Percentiles rank a stretch among this genome's conserved stretches.
phyloP scores from a whole-genome alignment of 78 protist species.

The Trichosphaerium sp. region DNA sequence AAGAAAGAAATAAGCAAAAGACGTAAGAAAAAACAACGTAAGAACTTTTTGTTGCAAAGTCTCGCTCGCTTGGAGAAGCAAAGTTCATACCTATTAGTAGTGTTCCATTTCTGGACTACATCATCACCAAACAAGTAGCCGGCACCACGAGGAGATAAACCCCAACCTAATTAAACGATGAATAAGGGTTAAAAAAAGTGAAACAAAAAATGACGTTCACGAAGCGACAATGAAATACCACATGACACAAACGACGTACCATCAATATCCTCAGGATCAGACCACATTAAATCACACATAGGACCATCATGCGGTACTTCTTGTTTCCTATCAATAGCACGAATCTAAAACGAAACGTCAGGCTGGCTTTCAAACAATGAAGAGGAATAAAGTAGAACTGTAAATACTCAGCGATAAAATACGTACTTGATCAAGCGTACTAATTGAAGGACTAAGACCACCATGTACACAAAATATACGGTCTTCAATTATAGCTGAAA shows the following conservation, averaged over 20 bases:
- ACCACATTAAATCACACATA: constrained; percentile 99
- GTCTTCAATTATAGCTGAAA: constrained; percentile 89
- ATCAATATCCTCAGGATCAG: constrained; percentile 96
- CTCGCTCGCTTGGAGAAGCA: no score
- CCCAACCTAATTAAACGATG: constrained; percentile 77
- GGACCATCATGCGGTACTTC: constrained; percentile 99
- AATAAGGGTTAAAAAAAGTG: background rate
- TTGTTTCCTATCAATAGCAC: constrained; percentile 92
- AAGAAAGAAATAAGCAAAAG: background rate
- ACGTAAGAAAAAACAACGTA: background rate
- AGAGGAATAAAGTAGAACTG: background rate
- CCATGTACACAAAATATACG: constrained; percentile 96
- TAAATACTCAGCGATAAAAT: background rate
- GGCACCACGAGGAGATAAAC: constrained; percentile 95
- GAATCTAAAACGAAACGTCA: constrained; percentile 77
- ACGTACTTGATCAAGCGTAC: constrained; percentile 78
- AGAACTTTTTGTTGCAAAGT: no score
- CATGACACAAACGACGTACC: no score
- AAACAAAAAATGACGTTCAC: background rate
- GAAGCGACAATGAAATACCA: background rate
- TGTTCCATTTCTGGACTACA: constrained; percentile 62
- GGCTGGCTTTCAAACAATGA: no score
- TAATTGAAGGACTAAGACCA: constrained; percentile 94
- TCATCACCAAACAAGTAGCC: constrained; percentile 98
- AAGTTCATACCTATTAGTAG: no score